Conservation (phyloP, 768 basidiomycete species). For the Pilatotrama ljubarskyi region DNA sequence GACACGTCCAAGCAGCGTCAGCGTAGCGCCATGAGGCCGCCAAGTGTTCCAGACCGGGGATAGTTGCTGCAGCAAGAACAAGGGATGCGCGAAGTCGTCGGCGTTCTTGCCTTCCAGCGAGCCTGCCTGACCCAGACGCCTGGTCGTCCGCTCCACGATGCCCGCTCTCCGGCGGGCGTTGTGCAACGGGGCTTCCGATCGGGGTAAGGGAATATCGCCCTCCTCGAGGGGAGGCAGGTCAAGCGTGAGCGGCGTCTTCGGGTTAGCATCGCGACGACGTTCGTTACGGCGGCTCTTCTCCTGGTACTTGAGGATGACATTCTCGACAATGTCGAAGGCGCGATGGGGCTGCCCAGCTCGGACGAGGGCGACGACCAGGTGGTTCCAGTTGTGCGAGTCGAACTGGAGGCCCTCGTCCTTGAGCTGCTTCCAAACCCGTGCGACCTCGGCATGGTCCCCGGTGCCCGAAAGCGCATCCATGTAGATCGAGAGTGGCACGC, state of each 20-base stretch:
- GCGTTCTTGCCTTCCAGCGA: not conserved
- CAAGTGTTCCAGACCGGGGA: slow-evolving; percentile 66
- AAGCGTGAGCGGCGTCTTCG: slow-evolving; percentile 29
- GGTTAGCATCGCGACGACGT: slow-evolving; percentile 22
- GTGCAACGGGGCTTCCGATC: slow-evolving; percentile 20
- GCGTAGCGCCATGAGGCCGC: slow-evolving; percentile 57
- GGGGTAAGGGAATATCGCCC: slow-evolving; percentile 17
- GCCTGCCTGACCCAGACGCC: slow-evolving; percentile 5
- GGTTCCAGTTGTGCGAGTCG: slow-evolving; percentile 92
- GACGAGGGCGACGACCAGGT: slow-evolving; percentile 71
- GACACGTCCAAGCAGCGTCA: slow-evolving; percentile 48
- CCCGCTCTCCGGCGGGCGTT: slow-evolving; percentile 8
- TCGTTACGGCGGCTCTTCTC: slow-evolving; percentile 25
- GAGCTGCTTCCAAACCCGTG: slow-evolving; percentile 65
- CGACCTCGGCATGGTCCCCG: slow-evolving; percentile 61
- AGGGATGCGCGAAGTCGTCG: slow-evolving; percentile 56
- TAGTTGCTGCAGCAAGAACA: slow-evolving; percentile 62
- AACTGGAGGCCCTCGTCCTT: slow-evolving; percentile 67
- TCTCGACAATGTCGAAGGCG: slow-evolving; percentile 81
- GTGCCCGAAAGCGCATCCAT: slow-evolving; percentile 71
- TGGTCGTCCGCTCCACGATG: not conserved
- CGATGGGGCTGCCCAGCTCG: slow-evolving; percentile 81
- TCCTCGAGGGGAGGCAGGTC: slow-evolving; percentile 22
- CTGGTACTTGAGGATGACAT: slow-evolving; percentile 66
- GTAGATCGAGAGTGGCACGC: slow-evolving; percentile 77